Evolutionary conservation across 148 eudicot species (phyloP), one percentile per base, ranked within the genome.

Genomic region (Spergularia bocconei): DNA sequence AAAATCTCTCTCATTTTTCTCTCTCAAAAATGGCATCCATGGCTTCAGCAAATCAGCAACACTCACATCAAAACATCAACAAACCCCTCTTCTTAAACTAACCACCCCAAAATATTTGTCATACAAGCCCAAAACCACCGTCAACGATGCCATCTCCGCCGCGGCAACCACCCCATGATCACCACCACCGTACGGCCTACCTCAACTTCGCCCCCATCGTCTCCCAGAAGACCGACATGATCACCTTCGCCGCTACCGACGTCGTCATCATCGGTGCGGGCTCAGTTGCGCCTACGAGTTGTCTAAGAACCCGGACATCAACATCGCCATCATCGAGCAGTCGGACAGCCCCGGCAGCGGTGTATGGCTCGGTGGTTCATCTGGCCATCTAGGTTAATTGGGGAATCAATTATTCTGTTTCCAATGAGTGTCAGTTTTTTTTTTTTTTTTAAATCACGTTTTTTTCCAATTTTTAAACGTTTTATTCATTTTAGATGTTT

Each of bases 331-430:
- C 44, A 90, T 93, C 64, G 98, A 91, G 83, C 98, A 93, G 59
- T 93, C 98, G 0, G 95, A 91, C 13, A 90, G 95, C 85, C 98
- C 98, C 0, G 98, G 98, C 3, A 97, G 98, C 13, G 98, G 98
- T 6, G 98, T 95, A 0, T 93, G 98, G 97, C 91, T 93, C 36
- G 98, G 98, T 0, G 98, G 98, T 15, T 29, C 36, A 29, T 29
- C 36, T 29, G 36, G 36, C 36, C 36, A 29, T 29, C 36, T 29
- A 4, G 36, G 36, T 29, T 29, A 29, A 29, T 29, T 29, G 36
- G 36, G 36, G 2, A 29, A n/a, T n/a, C n/a, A n/a, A n/a, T n/a
- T n/a, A n/a, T n/a, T n/a, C n/a, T n/a, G n/a, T n/a, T n/a, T n/a
- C n/a, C n/a, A n/a, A n/a, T n/a, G n/a, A n/a, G n/a, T n/a, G n/a